Evolutionary conservation across 2,329 filamentous ascomycete genomes (phyloP).

Genomic region (Curvularia sp.): DNA sequence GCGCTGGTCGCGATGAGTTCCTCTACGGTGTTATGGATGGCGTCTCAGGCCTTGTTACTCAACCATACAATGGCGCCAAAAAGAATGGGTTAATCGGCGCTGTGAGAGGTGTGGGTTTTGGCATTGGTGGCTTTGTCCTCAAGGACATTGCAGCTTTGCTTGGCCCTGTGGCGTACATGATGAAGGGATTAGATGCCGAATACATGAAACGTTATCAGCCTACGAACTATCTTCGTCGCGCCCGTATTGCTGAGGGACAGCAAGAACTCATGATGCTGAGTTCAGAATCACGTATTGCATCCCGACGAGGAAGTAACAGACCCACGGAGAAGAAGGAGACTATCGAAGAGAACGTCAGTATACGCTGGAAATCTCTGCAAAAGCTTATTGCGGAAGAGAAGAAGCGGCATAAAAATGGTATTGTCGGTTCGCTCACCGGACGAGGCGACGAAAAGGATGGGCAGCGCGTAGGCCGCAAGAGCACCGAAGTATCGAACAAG

Average conservation of each 20-base stretch:
- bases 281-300: conserved; percentile 13
- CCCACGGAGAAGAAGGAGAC: conserved; percentile 38
- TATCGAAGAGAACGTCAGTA: conserved; percentile 35
- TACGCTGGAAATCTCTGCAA: conserved; percentile 37
- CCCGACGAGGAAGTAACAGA: conserved; percentile 12
- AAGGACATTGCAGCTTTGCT: conserved; percentile 70
- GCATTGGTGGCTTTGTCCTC: conserved; percentile 68
- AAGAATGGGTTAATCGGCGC: conserved; percentile 63
- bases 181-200: conserved; percentile 71
- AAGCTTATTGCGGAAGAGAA: conserved; percentile 36
- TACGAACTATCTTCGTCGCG: conserved; percentile 62
- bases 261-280: conserved; percentile 37
- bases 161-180: conserved; percentile 67
- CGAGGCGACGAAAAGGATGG: conserved; percentile 38
- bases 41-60: conserved; percentile 67
- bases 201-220: conserved; percentile 62
- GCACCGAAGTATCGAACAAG: conserved; percentile 19
- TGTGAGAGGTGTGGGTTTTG: conserved; percentile 65
- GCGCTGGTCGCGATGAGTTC: conserved; percentile 68
- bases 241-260: conserved; percentile 65
- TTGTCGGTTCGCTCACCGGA: conserved; percentile 38
- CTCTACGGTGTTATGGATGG: conserved; percentile 71
- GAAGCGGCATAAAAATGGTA: conserved; percentile 33
- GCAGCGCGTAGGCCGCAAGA: conserved; percentile 39
- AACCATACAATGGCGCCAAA: conserved; percentile 66